phyloP scores from a whole-genome alignment of 2,329 filamentous ascomycete species.

The Juglanconis sp. region DNA sequence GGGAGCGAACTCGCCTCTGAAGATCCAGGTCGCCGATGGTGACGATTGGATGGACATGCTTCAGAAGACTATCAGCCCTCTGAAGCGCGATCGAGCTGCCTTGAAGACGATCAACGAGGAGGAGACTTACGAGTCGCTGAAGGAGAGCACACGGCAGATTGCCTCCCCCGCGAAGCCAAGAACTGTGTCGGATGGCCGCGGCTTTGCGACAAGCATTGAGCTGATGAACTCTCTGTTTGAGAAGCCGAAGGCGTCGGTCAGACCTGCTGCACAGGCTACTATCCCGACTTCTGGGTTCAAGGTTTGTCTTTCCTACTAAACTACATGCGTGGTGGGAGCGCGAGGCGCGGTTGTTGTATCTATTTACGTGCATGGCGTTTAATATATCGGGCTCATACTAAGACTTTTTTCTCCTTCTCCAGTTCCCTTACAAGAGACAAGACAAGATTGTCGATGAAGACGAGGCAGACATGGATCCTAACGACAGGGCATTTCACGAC shows the following conservation, averaged over 20 bases:
- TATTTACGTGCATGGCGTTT: constrained; percentile 27
- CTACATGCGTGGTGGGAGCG: constrained; percentile 29
- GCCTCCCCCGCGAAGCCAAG: constrained; percentile 30
- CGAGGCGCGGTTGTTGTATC: constrained; percentile 22
- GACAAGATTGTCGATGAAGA: constrained; percentile 65
- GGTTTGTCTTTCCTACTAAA: constrained; percentile 68
- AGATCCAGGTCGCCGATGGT: constrained; percentile 61
- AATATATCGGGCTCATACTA: constrained; percentile 40
- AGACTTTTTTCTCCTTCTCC: constrained; percentile 42
- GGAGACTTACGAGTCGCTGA: constrained; percentile 47
- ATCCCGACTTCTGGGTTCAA: constrained; percentile 67
- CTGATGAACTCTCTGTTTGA: constrained; percentile 93
- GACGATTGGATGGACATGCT: constrained; percentile 94
- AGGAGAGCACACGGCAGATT: constrained; percentile 29
- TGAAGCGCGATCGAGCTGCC: constrained; percentile 83
- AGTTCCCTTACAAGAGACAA: constrained; percentile 86
- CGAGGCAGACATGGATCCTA: constrained; percentile 54
- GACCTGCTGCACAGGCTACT: constrained; percentile 48
- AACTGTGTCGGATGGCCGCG: constrained; percentile 49
- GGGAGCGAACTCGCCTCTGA: constrained; percentile 55
- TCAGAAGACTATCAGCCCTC: constrained; percentile 87
- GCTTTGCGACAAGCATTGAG: constrained; percentile 87
- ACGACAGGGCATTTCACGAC: constrained; percentile 67
- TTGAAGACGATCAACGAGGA: constrained; percentile 60
- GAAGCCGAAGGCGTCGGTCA: constrained; percentile 58